phyloP scores from a whole-genome alignment of 352 stramenopile genomes.

The Phytophthora pistaciae region DNA sequence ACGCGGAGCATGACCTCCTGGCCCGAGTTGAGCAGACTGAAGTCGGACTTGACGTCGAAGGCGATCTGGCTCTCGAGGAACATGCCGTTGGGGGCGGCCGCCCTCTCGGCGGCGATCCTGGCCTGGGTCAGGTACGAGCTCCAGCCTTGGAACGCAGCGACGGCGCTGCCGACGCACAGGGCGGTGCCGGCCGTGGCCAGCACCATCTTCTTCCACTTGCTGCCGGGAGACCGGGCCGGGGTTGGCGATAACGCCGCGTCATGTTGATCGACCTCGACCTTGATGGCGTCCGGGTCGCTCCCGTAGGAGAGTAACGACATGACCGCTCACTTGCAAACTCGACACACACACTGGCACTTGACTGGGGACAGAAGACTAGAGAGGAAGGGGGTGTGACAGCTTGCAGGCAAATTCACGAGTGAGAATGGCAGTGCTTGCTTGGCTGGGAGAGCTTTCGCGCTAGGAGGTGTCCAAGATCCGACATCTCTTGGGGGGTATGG shows the following conservation, averaged over 20 bases:
- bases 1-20: background rate
- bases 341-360: constrained; percentile 9
- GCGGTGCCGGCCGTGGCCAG: constrained; percentile 20
- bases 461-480: background rate
- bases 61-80: background rate
- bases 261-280: constrained; percentile 7
- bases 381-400: background rate
- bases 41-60: background rate
- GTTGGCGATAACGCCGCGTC: background rate
- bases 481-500: background rate
- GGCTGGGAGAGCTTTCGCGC: background rate
- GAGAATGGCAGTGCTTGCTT: background rate
- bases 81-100: background rate
- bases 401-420: background rate
- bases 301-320: constrained; percentile 34
- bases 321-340: constrained; percentile 21
- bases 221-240: background rate
- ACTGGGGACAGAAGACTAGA: background rate
- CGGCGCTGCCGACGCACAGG: constrained; percentile 25
- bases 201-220: constrained; percentile 25
- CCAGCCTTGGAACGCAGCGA: constrained; percentile 31
- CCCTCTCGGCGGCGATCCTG: background rate
- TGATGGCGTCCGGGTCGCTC: constrained; percentile 20
- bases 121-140: constrained; percentile 4
- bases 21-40: background rate